Evolutionary conservation across 1,284 basidiomycete species (phyloP).

Genomic region (Caloboletus firmus): DNA sequence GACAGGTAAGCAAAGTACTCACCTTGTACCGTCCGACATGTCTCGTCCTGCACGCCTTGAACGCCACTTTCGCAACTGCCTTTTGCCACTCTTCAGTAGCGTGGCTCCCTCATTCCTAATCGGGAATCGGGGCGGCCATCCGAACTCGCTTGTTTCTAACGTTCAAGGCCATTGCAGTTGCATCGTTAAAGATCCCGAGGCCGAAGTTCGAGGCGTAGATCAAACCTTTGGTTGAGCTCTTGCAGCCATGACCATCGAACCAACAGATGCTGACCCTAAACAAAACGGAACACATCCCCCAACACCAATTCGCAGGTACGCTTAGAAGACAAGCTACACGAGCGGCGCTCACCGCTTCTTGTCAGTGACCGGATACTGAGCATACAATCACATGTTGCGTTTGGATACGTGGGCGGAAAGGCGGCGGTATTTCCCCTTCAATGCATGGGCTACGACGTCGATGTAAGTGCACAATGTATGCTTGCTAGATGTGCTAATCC

Average conservation of each 20-base stretch:
- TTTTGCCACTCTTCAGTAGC: not conserved
- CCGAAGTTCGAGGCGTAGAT: too few species aligned
- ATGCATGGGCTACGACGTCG: slow-evolving; percentile 93
- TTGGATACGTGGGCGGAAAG: slow-evolving; percentile 95
- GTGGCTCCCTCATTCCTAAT: slow-evolving; percentile 14
- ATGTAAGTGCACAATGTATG: slow-evolving; percentile 60
- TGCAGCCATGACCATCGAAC: slow-evolving; percentile 3
- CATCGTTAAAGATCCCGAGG: too few species aligned
- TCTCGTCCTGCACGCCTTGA: not conserved
- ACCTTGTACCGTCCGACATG: slow-evolving; percentile 38
- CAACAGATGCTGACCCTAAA: not conserved
- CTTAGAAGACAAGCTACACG: not conserved
- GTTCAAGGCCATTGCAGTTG: too few species aligned
- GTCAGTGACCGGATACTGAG: slow-evolving; percentile 56
- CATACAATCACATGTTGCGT: slow-evolving; percentile 92
- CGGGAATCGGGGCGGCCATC: not conserved
- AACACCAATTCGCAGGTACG: slow-evolving; percentile 7
- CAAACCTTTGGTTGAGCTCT: not conserved
- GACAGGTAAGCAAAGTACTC: slow-evolving; percentile 1
- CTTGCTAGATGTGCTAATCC: not conserved
- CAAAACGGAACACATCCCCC: not conserved
- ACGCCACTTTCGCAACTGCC: not conserved
- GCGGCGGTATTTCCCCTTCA: slow-evolving; percentile 96
- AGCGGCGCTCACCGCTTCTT: slow-evolving; percentile 15
- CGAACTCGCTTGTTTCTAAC: too few species aligned